Conservation (phyloP, 2,329 filamentous ascomycete genomes). For the Alternaria sp. region DNA sequence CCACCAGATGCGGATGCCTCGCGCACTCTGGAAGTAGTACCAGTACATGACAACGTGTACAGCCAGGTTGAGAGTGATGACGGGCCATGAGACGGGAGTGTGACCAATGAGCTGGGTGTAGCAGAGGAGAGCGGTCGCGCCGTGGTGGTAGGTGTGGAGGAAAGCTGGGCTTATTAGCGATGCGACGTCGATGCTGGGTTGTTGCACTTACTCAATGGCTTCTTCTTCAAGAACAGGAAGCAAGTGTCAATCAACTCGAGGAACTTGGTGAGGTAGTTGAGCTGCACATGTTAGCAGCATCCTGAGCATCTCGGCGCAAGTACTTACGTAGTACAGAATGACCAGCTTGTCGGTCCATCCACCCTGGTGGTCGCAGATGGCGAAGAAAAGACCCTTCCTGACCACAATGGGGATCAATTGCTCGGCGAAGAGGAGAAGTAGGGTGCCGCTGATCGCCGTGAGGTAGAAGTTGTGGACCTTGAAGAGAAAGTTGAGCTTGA, state of each 20-base stretch:
- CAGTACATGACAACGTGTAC: conserved; percentile 99
- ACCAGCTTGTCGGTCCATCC: conserved; percentile 95
- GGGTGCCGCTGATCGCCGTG: conserved; percentile 79
- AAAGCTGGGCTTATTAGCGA: conserved; percentile 64
- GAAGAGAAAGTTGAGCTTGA: conserved; percentile 88
- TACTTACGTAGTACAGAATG: conserved; percentile 91
- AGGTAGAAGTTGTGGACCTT: conserved; percentile 97
- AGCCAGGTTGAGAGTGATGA: conserved; percentile 87
- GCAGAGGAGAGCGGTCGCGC: conserved; percentile 94
- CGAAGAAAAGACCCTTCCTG: conserved; percentile 82
- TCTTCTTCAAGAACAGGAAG: conserved; percentile 99
- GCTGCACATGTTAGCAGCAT: conserved; percentile 61
- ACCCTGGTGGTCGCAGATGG: conserved; percentile 81
- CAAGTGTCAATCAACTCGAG: conserved; percentile 93
- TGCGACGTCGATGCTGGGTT: conserved; percentile 3
- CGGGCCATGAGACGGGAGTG: conserved; percentile 93
- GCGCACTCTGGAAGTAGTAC: conserved; percentile 99
- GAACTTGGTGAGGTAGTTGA: conserved; percentile 99
- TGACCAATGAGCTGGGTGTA: conserved; percentile 95
- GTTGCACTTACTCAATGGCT: conserved; percentile 76
- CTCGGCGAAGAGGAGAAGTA: conserved; percentile 87
- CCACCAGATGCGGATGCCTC: conserved; percentile 97
- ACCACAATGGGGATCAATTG: conserved; percentile 85
- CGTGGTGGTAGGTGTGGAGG: conserved; percentile 99
- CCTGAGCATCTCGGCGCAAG: not conserved